Conservation (phyloP, 176 grass and related monocot species). For the Oryza rufipogon region DNA sequence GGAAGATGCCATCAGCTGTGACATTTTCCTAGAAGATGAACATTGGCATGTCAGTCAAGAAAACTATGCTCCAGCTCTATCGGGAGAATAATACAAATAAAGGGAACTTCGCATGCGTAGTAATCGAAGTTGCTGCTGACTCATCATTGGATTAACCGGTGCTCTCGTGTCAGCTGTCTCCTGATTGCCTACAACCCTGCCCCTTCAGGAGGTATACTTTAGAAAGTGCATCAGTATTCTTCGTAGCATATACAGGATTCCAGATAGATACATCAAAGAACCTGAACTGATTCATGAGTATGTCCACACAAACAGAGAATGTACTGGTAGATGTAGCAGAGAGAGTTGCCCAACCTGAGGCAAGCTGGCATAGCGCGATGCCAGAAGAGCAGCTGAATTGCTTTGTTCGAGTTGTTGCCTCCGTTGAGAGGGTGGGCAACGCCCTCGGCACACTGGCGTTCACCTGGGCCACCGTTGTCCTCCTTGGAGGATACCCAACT, state of each 20-base stretch:
- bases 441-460: conserved; percentile 54
- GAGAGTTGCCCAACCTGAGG: background rate
- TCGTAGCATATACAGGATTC: background rate
- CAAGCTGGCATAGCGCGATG: background rate
- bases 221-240: background rate
- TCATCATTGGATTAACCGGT: background rate
- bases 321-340: background rate
- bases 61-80: background rate
- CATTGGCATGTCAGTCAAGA: background rate
- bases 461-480: conserved; percentile 59
- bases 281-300: background rate
- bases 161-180: background rate
- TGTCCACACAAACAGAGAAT: background rate
- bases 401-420: conserved; percentile 28
- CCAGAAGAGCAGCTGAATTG: conserved; percentile 34
- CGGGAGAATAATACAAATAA: background rate
- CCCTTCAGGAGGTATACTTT: background rate
- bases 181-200: too few species aligned
- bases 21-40: too few species aligned
- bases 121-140: background rate
- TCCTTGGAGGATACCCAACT: conserved; percentile 38
- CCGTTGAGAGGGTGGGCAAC: conserved; percentile 49
- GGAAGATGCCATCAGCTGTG: too few species aligned
- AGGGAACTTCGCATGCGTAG: background rate
- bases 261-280: background rate